Evolutionary conservation across 108 stramenopile species (phyloP).

Genomic region (Skeletonema potamos): DNA sequence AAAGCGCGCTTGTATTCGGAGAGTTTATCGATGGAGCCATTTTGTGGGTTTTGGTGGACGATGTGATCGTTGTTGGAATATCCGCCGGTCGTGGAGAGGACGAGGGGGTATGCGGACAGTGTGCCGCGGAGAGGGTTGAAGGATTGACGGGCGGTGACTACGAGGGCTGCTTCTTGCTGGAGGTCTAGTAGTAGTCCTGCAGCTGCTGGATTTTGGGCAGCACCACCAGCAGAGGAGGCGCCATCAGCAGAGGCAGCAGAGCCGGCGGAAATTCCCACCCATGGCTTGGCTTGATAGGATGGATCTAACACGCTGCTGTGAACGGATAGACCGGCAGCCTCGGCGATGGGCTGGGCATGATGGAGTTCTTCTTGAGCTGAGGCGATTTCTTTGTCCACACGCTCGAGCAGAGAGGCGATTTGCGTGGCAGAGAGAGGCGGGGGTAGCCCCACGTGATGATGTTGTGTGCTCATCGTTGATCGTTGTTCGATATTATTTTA

Average conservation of each 20-base stretch:
- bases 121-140: slow-evolving; percentile 43
- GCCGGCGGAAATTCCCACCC: background rate
- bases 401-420: slow-evolving; percentile 15
- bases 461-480: background rate
- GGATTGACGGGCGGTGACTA: slow-evolving; percentile 24
- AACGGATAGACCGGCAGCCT: slow-evolving; percentile 57
- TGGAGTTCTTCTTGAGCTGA: slow-evolving; percentile 43
- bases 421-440: background rate
- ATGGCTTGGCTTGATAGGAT: slow-evolving; percentile 10
- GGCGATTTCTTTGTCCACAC: slow-evolving; percentile 32
- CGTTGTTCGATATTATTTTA: too few relatives aligned
- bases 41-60: slow-evolving; percentile 53
- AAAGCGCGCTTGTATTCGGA: slow-evolving; percentile 70
- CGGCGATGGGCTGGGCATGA: slow-evolving; percentile 39
- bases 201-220: background rate
- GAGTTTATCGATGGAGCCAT: slow-evolving; percentile 57
- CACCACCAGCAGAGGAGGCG: background rate
- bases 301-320: slow-evolving; percentile 39
- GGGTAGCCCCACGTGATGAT: background rate
- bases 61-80: slow-evolving; percentile 86
- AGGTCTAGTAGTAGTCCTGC: background rate
- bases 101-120: slow-evolving; percentile 37
- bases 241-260: background rate
- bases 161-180: slow-evolving; percentile 28
- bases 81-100: slow-evolving; percentile 67